Conservation (phyloP, 768 basidiomycete species). For the Russula sp. region DNA sequence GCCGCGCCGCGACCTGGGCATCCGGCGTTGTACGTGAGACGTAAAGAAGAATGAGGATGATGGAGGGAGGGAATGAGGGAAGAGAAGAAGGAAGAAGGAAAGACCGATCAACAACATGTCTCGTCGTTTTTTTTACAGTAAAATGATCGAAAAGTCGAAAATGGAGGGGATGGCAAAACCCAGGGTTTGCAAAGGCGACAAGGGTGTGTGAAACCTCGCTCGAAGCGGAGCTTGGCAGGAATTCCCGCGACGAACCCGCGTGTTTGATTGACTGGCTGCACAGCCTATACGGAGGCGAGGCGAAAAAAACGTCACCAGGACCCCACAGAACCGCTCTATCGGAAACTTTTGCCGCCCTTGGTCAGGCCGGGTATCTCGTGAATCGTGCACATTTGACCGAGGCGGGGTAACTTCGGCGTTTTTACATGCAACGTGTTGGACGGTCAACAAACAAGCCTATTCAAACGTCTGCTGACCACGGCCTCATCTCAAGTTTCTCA, state of each 20-base stretch:
- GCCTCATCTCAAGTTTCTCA: constrained; percentile 10
- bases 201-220: not conserved
- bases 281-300: constrained; percentile 11
- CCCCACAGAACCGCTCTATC: constrained; percentile 9
- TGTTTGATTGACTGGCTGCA: constrained; percentile 21
- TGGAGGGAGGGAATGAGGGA: not conserved
- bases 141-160: not conserved
- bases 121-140: not conserved
- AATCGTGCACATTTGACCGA: not conserved
- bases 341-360: constrained; percentile 25
- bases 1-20: not conserved
- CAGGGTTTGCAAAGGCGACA: not conserved
- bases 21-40: not conserved
- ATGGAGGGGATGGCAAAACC: not conserved
- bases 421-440: not conserved
- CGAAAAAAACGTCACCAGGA: constrained; percentile 20
- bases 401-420: constrained; percentile 3
- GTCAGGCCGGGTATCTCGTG: not conserved
- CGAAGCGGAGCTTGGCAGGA: constrained; percentile 27
- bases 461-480: not conserved
- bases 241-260: constrained; percentile 27
- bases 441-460: not conserved
- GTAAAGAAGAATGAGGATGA: constrained; percentile 1
- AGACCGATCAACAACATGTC: not conserved
- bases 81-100: too few relatives aligned